phyloP scores from a whole-genome alignment of 2,329 filamentous ascomycete species.

The Penicillium sp. region DNA sequence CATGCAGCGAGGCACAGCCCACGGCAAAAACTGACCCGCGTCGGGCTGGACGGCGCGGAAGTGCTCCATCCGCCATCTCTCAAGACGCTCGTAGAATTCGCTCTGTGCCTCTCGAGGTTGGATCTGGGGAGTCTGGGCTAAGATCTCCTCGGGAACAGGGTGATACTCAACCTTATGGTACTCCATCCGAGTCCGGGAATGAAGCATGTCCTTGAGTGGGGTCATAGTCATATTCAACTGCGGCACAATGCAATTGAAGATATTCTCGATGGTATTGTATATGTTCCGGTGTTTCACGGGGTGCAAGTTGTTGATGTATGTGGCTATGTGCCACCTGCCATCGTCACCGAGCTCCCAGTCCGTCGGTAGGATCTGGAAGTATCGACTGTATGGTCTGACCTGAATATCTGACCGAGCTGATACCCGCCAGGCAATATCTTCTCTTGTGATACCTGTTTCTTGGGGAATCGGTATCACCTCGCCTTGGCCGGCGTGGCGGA shows the following conservation, averaged over 20 bases:
- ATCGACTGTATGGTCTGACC: slow-evolving; percentile 31
- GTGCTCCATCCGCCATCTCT: slow-evolving; percentile 27
- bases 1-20: slow-evolving; percentile 31
- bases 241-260: slow-evolving; percentile 30
- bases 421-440: slow-evolving; percentile 33
- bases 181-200: slow-evolving; percentile 33
- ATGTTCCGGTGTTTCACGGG: slow-evolving; percentile 34
- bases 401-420: slow-evolving; percentile 27
- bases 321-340: slow-evolving; percentile 32
- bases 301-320: slow-evolving; percentile 50
- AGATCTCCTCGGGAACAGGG: slow-evolving; percentile 22
- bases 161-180: slow-evolving; percentile 31
- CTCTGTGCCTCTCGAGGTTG: slow-evolving; percentile 19
- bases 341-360: slow-evolving; percentile 37
- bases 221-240: slow-evolving; percentile 32
- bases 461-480: slow-evolving; percentile 24
- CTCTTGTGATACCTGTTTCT: slow-evolving; percentile 32
- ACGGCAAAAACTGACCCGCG: slow-evolving; percentile 27
- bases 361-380: slow-evolving; percentile 49
- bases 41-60: slow-evolving; percentile 29
- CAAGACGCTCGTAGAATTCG: slow-evolving; percentile 24
- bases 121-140: slow-evolving; percentile 15
- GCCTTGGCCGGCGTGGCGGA: slow-evolving; percentile 25
- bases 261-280: slow-evolving; percentile 40
- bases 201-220: slow-evolving; percentile 33